Evolutionary conservation across 2,329 filamentous ascomycete species (phyloP), one percentile per base, ranked within the genome.

Genomic region (Neonectria punicea): DNA sequence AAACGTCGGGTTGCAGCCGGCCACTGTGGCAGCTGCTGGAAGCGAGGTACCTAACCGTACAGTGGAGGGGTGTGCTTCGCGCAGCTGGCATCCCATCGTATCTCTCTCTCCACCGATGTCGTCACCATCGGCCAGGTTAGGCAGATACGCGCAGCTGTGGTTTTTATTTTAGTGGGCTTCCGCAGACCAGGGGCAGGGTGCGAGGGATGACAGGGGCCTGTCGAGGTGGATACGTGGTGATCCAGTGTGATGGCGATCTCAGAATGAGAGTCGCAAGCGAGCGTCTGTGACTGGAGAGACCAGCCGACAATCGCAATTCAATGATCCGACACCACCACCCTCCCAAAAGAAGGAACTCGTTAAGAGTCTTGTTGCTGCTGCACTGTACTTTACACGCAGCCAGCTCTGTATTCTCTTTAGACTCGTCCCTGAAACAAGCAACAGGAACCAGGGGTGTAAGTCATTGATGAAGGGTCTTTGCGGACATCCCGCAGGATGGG

Each of bases 261-360:
- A 41, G 60, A 41, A 46, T 11, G 3, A 41, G 5, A 43, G 39
- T 43, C 18, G 39, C 60, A 58, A 63, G 60, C 54, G 60, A 63
- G 60, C 18, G 47, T 9, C 41, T 58, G 39, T 53, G 16, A 58
- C 54, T 62, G 60, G 53, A 13, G 53, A 39, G 20, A 25, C 53
- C 28, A 34, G 60, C 53, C 60, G 59, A 57, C 59, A 62, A 62
- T 62, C 59, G 25, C 60, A 63, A 58, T 63, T 61, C 58, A 36
- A 55, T 32, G 47, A 10, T 25, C 25, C 25, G 5, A 25, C 25
- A 25, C 25, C 25, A 25, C 25, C 50, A 41, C 43, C 43, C 41
- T 43, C 10, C 11, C 13, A 13, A 32, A 13, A 34, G 32, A 51
- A 16, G 44, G n/a, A 30, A 32, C 25, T 32, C 11, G 30, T 32